Evolutionary conservation across 192 early-diverging fungal genomes (phyloP).

Genomic region (Backusella westeae): DNA sequence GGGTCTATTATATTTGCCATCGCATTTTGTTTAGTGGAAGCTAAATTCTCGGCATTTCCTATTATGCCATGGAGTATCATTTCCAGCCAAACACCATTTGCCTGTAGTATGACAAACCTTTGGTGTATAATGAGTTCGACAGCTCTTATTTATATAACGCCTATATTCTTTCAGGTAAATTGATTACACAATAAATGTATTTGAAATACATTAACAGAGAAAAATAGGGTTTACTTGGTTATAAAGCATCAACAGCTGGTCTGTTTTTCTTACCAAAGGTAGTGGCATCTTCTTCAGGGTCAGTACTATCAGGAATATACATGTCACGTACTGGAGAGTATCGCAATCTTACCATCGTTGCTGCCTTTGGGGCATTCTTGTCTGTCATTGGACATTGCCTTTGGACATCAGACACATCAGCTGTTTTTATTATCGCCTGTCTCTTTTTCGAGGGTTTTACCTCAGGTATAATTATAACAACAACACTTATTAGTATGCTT

Average conservation of each 20-base stretch:
- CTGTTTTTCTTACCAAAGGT: constrained; percentile 31
- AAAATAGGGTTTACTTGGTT: constrained; percentile 15
- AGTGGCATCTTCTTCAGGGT: constrained; percentile 21
- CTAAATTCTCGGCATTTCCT: constrained; percentile 57
- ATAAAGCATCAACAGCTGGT: constrained; percentile 26
- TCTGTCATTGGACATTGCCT: constrained; percentile 52
- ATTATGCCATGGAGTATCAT: constrained; percentile 61
- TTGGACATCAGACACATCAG: constrained; percentile 48
- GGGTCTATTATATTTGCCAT: constrained; percentile 30
- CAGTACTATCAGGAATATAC: constrained; percentile 19
- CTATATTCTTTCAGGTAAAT: constrained; percentile 35
- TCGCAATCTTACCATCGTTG: constrained; percentile 32
- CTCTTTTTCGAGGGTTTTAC: constrained; percentile 50
- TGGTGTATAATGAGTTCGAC: constrained; percentile 36
- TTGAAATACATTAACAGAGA: neutral
- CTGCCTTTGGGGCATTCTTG: constrained; percentile 48
- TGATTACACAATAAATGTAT: neutral
- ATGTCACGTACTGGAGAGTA: constrained; percentile 34
- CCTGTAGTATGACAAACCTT: constrained; percentile 43
- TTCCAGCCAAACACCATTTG: constrained; percentile 39
- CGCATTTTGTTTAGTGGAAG: constrained; percentile 50
- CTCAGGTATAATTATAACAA: constrained; percentile 51
- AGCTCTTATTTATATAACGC: constrained; percentile 29
- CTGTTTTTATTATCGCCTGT: neutral
- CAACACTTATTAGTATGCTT: constrained; percentile 48